Evolutionary conservation across 1,139 yeast species (phyloP).

Genomic region (Suhomyces maxii): DNA sequence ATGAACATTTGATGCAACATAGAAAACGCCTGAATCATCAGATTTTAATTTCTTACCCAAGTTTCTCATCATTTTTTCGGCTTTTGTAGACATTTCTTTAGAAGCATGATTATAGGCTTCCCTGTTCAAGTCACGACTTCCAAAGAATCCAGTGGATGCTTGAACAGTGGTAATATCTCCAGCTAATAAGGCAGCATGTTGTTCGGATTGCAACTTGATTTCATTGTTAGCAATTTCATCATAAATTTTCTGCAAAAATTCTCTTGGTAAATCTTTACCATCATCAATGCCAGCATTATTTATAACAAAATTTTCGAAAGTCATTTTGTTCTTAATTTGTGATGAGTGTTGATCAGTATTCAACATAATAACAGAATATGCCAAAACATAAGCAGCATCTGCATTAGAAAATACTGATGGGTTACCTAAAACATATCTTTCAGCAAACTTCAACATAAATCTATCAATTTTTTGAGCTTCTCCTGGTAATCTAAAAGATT

Average conservation of each 20-base stretch:
- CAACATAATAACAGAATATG: slow-evolving; percentile 89
- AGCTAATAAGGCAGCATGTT: slow-evolving; percentile 83
- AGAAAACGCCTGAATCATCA: slow-evolving; percentile 33
- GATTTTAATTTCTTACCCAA: slow-evolving; percentile 52
- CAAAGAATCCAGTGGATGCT: slow-evolving; percentile 63
- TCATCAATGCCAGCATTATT: slow-evolving; percentile 95
- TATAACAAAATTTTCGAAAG: slow-evolving; percentile 77
- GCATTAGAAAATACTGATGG: slow-evolving; percentile 86
- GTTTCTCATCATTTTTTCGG: slow-evolving; percentile 79
- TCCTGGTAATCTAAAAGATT: slow-evolving; percentile 91
- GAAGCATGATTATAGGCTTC: slow-evolving; percentile 94
- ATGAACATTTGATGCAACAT: slow-evolving; percentile 72
- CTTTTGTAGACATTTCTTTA: slow-evolving; percentile 83
- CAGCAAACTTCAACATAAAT: slow-evolving; percentile 95
- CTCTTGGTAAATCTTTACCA: slow-evolving; percentile 78
- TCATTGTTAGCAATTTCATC: slow-evolving; percentile 79
- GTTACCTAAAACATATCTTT: slow-evolving; percentile 83
- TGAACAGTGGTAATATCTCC: slow-evolving; percentile 46
- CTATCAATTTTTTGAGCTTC: slow-evolving; percentile 98
- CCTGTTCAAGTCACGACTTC: slow-evolving; percentile 71
- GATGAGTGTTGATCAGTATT: slow-evolving; percentile 94
- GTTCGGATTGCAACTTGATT: slow-evolving; percentile 89
- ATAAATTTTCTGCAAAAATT: slow-evolving; percentile 65
- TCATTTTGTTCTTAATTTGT: slow-evolving; percentile 83
- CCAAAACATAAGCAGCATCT: slow-evolving; percentile 88